Evolutionary conservation across 768 basidiomycete genomes (phyloP).

Genomic region (Boletus reticulatus): DNA sequence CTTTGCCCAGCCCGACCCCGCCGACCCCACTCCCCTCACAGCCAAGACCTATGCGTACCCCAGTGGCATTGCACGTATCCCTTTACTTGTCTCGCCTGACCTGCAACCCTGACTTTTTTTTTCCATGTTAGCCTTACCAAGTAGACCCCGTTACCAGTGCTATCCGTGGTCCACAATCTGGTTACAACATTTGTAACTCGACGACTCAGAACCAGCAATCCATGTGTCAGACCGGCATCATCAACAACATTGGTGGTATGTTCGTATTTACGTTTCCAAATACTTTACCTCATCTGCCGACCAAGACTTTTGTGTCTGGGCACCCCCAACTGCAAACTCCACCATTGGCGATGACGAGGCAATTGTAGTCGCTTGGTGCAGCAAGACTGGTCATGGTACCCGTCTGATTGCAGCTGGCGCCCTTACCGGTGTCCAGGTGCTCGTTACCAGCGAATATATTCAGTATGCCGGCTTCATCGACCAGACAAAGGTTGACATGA

Average conservation of each 20-base stretch:
- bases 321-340: constrained; percentile 45
- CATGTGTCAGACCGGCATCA: constrained; percentile 64
- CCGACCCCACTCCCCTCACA: constrained; percentile 47
- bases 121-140: constrained; percentile 45
- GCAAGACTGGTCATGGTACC: constrained; percentile 60
- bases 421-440: constrained; percentile 62
- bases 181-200: constrained; percentile 69
- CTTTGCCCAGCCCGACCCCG: constrained; percentile 36
- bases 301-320: constrained; percentile 76
- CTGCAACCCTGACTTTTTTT: neutral
- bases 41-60: constrained; percentile 46
- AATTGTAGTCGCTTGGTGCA: constrained; percentile 72
- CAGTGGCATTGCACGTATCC: constrained; percentile 36
- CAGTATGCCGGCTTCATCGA: constrained; percentile 65
- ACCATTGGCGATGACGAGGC: constrained; percentile 66
- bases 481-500: constrained; percentile 56
- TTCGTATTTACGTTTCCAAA: neutral
- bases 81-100: neutral
- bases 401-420: constrained; percentile 68
- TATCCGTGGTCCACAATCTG: constrained; percentile 56
- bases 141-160: constrained; percentile 40
- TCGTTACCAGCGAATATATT: constrained; percentile 54
- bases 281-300: constrained; percentile 24
- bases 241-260: constrained; percentile 51
- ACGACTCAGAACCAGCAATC: constrained; percentile 62